Evolutionary conservation across 2,329 filamentous ascomycete genomes (phyloP).

Genomic region (Talaromyces sp.): DNA sequence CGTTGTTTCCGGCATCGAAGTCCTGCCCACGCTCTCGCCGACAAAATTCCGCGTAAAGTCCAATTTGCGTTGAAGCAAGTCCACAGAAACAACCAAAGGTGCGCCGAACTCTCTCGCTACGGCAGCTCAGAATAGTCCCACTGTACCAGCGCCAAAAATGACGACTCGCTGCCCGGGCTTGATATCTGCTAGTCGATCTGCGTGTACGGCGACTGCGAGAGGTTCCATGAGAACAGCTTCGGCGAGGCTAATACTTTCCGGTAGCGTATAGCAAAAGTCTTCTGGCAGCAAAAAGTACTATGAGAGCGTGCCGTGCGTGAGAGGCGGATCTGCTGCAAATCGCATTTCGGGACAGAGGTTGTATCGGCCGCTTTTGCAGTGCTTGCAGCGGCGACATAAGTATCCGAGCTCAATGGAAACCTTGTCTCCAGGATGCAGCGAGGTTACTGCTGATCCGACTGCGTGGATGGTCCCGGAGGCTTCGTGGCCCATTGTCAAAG

Average conservation of each 20-base stretch:
- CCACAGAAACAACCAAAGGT: constrained; percentile 18
- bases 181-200: constrained; percentile 34
- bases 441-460: constrained; percentile 20
- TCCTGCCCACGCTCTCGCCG: too few species aligned
- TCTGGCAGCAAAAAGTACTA: constrained; percentile 33
- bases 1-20: too few species aligned
- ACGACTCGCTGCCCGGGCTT: constrained; percentile 39
- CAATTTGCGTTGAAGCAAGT: too few species aligned
- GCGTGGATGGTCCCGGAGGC: constrained; percentile 23
- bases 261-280: constrained; percentile 36
- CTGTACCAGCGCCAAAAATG: constrained; percentile 61
- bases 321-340: constrained; percentile 37
- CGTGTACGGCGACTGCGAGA: constrained; percentile 43
- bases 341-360: constrained; percentile 37
- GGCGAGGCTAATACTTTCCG: constrained; percentile 29
- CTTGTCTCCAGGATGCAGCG: constrained; percentile 23
- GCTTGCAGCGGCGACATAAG: constrained; percentile 29
- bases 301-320: constrained; percentile 32
- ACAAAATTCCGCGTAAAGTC: too few species aligned
- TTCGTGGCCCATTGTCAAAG: constrained; percentile 32
- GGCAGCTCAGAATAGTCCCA: constrained; percentile 58
- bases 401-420: constrained; percentile 34
- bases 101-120: constrained; percentile 59
- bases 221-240: constrained; percentile 47
- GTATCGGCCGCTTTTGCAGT: constrained; percentile 34